Conservation (phyloP, 2,329 filamentous ascomycete species). For the Monosporascus ibericus region DNA sequence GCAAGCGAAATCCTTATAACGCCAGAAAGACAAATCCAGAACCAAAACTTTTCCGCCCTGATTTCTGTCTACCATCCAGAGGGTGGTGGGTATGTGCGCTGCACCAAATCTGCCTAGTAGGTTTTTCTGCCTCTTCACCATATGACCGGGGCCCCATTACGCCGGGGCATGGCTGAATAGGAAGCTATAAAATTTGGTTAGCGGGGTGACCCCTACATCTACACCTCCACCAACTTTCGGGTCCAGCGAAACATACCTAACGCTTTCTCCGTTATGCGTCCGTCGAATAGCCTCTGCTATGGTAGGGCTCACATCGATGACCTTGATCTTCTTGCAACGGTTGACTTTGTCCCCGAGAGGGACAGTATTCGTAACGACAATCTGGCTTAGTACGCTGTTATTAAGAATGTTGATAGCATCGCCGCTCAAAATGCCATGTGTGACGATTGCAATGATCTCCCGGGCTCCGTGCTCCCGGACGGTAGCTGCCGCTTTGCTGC, state of each 20-base stretch:
- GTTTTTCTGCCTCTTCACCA: too few species aligned
- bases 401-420: constrained; percentile 71
- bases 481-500: constrained; percentile 75
- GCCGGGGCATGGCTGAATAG: constrained; percentile 26
- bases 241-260: constrained; percentile 36
- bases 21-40: too few species aligned
- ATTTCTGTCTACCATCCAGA: too few species aligned
- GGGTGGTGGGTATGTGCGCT: too few species aligned
- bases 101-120: too few species aligned
- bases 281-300: constrained; percentile 52
- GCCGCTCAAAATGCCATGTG: constrained; percentile 71
- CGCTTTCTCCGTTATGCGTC: constrained; percentile 55
- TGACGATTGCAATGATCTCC: constrained; percentile 90
- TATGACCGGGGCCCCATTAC: background rate
- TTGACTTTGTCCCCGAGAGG: constrained; percentile 70
- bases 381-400: constrained; percentile 58
- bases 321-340: constrained; percentile 61
- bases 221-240: background rate
- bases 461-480: constrained; percentile 81
- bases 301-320: constrained; percentile 74
- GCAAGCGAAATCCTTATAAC: too few species aligned
- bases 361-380: constrained; percentile 77
- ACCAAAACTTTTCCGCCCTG: too few species aligned
- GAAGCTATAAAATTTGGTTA: constrained; percentile 16
- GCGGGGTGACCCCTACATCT: background rate